A percentile compares a stretch with the other conserved stretches of the same genome.
These are phyloP conservation scores for Suillus plorans DNA, from an alignment of 768 basidiomycete genomes.

Conservation along the genomic window DNA sequence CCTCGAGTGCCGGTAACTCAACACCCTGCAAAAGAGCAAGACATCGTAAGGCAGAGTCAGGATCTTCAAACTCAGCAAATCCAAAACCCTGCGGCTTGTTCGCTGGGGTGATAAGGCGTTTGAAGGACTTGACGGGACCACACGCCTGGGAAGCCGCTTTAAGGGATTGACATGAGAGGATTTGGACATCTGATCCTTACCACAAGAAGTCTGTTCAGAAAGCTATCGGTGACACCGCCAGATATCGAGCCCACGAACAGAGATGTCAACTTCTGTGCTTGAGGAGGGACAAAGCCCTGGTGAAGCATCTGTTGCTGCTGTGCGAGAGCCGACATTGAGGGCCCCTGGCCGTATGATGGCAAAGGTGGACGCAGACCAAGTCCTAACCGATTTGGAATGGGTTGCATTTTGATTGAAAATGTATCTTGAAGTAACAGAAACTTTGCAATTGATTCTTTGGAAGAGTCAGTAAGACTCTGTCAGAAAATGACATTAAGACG, in stretches of 20 bases:
- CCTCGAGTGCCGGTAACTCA: conserved; percentile 61
- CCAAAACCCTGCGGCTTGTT: conserved; percentile 97
- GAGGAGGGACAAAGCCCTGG: conserved; percentile 62
- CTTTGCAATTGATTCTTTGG: neutral
- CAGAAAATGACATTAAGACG: neutral
- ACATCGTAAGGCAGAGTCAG: conserved; percentile 84
- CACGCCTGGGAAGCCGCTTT: conserved; percentile 60
- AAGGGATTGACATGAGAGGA: conserved; percentile 1
- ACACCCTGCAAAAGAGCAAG: conserved; percentile 62
- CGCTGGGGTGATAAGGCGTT: conserved; percentile 87
- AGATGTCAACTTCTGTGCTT: conserved; percentile 65
- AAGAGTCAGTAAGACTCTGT: neutral
- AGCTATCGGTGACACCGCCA: conserved; percentile 83
- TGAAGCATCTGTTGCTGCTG: conserved; percentile 70
- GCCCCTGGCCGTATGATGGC: conserved; percentile 87
- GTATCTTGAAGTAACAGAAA: neutral
- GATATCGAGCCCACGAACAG: conserved; percentile 96
- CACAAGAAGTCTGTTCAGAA: conserved; percentile 73
- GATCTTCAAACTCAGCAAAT: conserved; percentile 94
- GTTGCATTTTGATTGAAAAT: conserved; percentile 50
- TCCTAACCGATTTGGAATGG: conserved; percentile 71
- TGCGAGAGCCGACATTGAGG: conserved; percentile 89
- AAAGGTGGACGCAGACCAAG: conserved; percentile 87
- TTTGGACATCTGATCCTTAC: conserved; percentile 44
- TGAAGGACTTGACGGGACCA: conserved; percentile 87